These are phyloP conservation scores for Spergularia bocconei DNA, from an alignment of 148 eudicot genomes.

Conservation along the genomic window DNA sequence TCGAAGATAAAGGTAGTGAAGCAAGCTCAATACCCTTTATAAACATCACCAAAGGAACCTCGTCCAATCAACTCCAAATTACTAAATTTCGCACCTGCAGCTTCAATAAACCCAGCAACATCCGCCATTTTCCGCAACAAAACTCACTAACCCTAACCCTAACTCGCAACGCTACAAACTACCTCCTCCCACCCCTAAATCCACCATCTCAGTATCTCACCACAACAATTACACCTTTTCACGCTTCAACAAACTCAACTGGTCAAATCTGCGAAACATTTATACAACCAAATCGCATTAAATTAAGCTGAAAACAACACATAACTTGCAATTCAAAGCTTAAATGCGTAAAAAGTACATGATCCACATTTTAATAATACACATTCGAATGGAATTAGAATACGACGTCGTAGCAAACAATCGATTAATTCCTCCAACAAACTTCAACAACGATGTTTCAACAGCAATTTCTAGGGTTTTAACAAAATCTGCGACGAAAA, in stretches of 20 bases:
- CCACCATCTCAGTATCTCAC: conserved; percentile 25
- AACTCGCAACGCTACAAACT: conserved; percentile 5
- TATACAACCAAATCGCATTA: not conserved
- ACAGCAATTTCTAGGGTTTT: conserved; percentile 11
- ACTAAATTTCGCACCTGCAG: conserved; percentile 73
- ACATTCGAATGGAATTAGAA: not conserved
- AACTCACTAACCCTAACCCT: not conserved
- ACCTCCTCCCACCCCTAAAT: conserved; percentile 21
- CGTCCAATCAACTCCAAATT: conserved; percentile 93
- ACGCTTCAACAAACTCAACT: conserved; percentile 17
- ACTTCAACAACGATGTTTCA: conserved; percentile 1
- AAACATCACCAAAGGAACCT: conserved; percentile 97
- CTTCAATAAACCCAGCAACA: conserved; percentile 64
- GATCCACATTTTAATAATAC: not conserved
- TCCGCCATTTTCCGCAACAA: conserved; percentile 50
- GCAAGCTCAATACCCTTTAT: conserved; percentile 63
- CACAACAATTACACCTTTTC: conserved; percentile 9
- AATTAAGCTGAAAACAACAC: conserved; percentile 15
- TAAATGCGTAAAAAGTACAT: conserved; percentile 13
- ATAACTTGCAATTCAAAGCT: conserved; percentile 14
- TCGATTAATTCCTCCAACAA: not conserved
- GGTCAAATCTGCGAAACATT: conserved; percentile 32
- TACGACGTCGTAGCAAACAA: not conserved
- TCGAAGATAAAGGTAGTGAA: not conserved
- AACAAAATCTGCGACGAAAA: not conserved